These are phyloP conservation scores for Lavandula angustifolia DNA, from an alignment of 257 asterid species.

Conservation along the genomic window DNA sequence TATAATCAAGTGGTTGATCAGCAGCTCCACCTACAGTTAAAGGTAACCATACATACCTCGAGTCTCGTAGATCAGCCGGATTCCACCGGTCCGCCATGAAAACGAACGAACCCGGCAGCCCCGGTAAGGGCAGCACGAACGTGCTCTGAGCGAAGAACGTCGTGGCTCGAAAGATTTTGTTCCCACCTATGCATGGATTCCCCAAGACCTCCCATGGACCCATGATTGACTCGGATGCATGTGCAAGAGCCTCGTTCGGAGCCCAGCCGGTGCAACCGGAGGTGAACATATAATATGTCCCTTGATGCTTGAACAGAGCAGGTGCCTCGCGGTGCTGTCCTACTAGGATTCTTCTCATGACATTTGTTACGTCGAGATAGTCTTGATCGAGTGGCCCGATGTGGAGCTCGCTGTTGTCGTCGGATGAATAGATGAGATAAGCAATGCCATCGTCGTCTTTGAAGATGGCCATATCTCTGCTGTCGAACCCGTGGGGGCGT, in stretches of 20 bases:
- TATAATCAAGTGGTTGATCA: conserved; percentile 78
- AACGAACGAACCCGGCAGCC: conserved; percentile 57
- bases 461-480: conserved; percentile 96
- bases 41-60: conserved; percentile 94
- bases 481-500: conserved; percentile 87
- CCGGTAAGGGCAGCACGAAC: conserved; percentile 75
- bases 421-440: conserved; percentile 83
- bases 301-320: conserved; percentile 76
- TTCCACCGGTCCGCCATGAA: conserved; percentile 99
- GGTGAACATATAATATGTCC: conserved; percentile 92
- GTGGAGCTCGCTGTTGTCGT: conserved; percentile 86
- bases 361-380: conserved; percentile 59
- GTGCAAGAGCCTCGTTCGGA: conserved; percentile 87
- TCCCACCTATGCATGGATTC: conserved; percentile 96
- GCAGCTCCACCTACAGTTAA: conserved; percentile 73
- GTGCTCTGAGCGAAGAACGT: conserved; percentile 91
- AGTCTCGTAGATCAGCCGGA: conserved; percentile 86
- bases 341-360: conserved; percentile 61
- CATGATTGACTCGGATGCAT: conserved; percentile 89
- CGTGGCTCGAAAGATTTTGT: conserved; percentile 51
- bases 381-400: conserved; percentile 65
- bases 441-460: conserved; percentile 81
- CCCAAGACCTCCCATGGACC: conserved; percentile 97
- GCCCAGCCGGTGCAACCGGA: conserved; percentile 99
- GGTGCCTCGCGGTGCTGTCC: conserved; percentile 96